Conservation (phyloP, 1,284 basidiomycete species). For the Tilletia indica region DNA sequence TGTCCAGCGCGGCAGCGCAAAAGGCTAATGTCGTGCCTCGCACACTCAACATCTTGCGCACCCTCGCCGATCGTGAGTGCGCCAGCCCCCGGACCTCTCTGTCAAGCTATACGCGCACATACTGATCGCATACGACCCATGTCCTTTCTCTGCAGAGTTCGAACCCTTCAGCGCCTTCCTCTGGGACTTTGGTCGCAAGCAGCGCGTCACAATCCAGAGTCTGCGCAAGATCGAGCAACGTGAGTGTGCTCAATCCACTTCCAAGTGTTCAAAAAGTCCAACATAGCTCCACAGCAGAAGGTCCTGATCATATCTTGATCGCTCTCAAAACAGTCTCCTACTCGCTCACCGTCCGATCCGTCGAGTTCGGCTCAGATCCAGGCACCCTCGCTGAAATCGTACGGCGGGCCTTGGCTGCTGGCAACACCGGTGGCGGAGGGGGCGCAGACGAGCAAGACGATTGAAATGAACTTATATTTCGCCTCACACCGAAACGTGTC, state of each 20-base stretch:
- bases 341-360: slow-evolving; percentile 39
- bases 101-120: background rate
- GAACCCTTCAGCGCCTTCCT: slow-evolving; percentile 71
- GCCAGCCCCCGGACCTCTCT: background rate
- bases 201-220: slow-evolving; percentile 77
- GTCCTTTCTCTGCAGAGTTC: slow-evolving; percentile 64
- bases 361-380: slow-evolving; percentile 37
- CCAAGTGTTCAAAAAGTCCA: background rate
- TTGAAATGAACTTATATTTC: background rate
- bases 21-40: slow-evolving; percentile 12
- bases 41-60: slow-evolving; percentile 24
- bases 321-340: slow-evolving; percentile 29
- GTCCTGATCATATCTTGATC: too few species aligned
- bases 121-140: too few species aligned
- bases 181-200: slow-evolving; percentile 78
- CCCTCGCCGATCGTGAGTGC: background rate
- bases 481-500: too few species aligned
- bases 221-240: slow-evolving; percentile 92
- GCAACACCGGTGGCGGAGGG: slow-evolving; percentile 17
- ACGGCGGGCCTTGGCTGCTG: slow-evolving; percentile 27
- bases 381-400: slow-evolving; percentile 41
- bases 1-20: slow-evolving; percentile 16
- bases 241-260: slow-evolving; percentile 56
- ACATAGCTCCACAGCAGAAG: too few species aligned
- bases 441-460: slow-evolving; percentile 19